These are phyloP conservation scores for Globisporangium recalcitrans DNA, from an alignment of 352 stramenopile species.

Conservation along the genomic window DNA sequence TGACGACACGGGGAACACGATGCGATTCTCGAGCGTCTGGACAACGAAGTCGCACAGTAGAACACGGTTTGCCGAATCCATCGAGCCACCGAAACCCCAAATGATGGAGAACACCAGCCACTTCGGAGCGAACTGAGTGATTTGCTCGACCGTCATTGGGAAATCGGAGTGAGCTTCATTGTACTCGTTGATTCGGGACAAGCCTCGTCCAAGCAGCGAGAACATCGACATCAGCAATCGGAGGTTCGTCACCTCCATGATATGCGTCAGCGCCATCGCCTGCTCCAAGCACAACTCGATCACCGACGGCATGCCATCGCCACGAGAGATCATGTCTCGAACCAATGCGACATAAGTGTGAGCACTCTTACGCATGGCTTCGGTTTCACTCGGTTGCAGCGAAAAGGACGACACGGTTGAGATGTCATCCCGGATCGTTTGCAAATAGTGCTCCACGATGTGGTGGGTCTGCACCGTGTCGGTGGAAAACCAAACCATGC, in stretches of 20 bases:
- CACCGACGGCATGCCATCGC: slow-evolving; percentile 61
- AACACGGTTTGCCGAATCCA: slow-evolving; percentile 90
- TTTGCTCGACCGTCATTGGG: slow-evolving; percentile 95
- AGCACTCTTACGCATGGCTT: slow-evolving; percentile 59
- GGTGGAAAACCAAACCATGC: slow-evolving; percentile 99
- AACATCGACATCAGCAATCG: slow-evolving; percentile 96
- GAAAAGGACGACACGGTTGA: slow-evolving; percentile 58
- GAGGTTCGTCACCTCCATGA: slow-evolving; percentile 95
- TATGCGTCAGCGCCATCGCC: slow-evolving; percentile 87
- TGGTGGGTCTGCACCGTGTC: slow-evolving; percentile 93
- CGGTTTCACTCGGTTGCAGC: slow-evolving; percentile 60
- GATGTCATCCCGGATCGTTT: slow-evolving; percentile 64
- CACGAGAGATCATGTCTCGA: slow-evolving; percentile 50
- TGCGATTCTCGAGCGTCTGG: slow-evolving; percentile 86
- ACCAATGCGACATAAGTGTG: slow-evolving; percentile 59
- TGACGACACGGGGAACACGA: slow-evolving; percentile 78
- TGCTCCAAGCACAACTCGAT: slow-evolving; percentile 92
- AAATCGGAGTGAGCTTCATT: slow-evolving; percentile 99
- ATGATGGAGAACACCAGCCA: slow-evolving; percentile 98
- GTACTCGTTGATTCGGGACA: slow-evolving; percentile 96
- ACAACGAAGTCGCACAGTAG: slow-evolving; percentile 88
- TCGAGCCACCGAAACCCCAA: slow-evolving; percentile 98
- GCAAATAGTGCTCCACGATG: slow-evolving; percentile 87
- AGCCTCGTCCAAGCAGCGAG: slow-evolving; percentile 91
- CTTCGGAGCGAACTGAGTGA: slow-evolving; percentile 93